Conservation (phyloP, 148 eudicot genomes). For the Silene uniflora region DNA sequence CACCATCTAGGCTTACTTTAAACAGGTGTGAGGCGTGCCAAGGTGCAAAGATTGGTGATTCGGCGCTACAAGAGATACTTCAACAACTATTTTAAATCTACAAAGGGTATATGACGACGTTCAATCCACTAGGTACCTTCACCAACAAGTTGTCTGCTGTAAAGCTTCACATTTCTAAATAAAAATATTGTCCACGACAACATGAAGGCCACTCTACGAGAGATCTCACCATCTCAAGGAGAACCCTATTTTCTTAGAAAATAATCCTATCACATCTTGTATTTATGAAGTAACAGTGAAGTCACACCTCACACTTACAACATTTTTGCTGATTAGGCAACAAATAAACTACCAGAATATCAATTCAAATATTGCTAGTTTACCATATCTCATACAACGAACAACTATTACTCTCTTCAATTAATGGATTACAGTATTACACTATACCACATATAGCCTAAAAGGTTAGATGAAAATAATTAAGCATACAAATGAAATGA, state of each 20-base stretch:
- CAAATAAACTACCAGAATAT: background rate
- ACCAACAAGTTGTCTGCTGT: background rate
- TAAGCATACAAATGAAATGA: background rate
- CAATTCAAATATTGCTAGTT: background rate
- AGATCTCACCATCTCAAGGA: background rate
- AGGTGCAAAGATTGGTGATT: too few relatives aligned
- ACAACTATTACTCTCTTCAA: background rate
- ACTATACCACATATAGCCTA: background rate
- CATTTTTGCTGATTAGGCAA: background rate
- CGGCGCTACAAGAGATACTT: background rate
- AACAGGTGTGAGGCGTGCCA: background rate
- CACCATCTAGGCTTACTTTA: background rate
- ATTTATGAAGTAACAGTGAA: background rate
- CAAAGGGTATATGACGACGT: background rate
- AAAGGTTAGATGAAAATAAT: background rate
- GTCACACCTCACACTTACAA: background rate
- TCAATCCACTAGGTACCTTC: background rate
- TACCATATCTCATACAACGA: background rate
- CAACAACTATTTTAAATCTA: background rate
- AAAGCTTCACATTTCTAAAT: background rate
- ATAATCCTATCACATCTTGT: background rate
- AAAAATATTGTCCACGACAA: background rate
- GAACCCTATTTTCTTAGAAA: background rate
- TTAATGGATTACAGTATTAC: background rate
- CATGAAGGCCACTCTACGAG: background rate